A percentile compares a stretch with the other conserved stretches of the same genome.
Evolutionary conservation across 1,284 basidiomycete species (phyloP).

Genomic region (Gastroboletus turbinatus): DNA sequence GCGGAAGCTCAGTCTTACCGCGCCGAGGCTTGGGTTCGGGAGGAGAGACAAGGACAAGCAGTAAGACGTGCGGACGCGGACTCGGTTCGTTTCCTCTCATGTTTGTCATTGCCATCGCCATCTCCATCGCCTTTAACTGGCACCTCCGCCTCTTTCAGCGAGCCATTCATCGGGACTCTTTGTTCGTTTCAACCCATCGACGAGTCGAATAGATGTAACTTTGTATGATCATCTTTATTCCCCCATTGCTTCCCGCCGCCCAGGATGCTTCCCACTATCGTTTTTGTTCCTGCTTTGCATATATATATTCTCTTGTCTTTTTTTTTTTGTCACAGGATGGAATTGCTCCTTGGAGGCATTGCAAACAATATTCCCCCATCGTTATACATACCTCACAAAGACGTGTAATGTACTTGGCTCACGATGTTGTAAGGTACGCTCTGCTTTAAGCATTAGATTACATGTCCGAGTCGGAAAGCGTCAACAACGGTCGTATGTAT

Average conservation of each 20-base stretch:
- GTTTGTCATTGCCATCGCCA: neutral
- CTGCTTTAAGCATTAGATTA: constrained; percentile 16
- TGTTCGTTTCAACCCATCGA: neutral
- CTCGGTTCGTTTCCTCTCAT: neutral
- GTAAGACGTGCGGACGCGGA: constrained; percentile 10
- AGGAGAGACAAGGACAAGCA: constrained; percentile 42
- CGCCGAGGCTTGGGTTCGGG: constrained; percentile 61
- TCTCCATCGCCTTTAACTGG: too few species aligned
- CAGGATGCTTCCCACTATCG: neutral
- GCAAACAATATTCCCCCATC: constrained; percentile 17
- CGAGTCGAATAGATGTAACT: neutral
- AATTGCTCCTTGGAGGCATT: constrained; percentile 10
- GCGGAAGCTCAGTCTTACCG: constrained; percentile 68
- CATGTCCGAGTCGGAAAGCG: constrained; percentile 7
- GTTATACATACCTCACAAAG: constrained; percentile 25
- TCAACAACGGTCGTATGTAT: neutral
- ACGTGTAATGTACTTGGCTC: constrained; percentile 27
- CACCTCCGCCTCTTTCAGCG: neutral
- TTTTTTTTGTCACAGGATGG: constrained; percentile 10
- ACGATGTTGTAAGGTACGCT: constrained; percentile 22
- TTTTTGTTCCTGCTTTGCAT: neutral
- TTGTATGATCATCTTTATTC: constrained; percentile 20
- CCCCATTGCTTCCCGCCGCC: constrained; percentile 1
- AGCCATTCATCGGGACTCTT: neutral
- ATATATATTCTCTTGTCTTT: constrained; percentile 2